Percentiles rank a stretch among this genome's conserved stretches.
phyloP scores from a whole-genome alignment of 2,329 filamentous ascomycete species.

The Metarhizium rileyi region DNA sequence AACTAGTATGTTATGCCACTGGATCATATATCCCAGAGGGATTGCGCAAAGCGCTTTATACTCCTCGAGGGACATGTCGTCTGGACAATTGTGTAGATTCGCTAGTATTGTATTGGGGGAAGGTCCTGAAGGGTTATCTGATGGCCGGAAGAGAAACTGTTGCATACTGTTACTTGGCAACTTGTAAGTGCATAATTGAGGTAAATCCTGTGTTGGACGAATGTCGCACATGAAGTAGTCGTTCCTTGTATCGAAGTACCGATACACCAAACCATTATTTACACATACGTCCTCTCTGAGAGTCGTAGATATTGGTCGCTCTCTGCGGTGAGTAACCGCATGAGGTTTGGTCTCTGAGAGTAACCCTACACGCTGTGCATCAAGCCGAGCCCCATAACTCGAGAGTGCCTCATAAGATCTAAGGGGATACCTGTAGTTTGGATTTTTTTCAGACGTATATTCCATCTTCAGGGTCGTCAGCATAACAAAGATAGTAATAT shows the following conservation, averaged over 20 bases:
- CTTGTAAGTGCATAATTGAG: slow-evolving; percentile 9
- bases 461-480: slow-evolving; percentile 23
- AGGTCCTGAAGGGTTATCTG: slow-evolving; percentile 2
- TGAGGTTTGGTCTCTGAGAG: slow-evolving; percentile 14
- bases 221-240: slow-evolving; percentile 2
- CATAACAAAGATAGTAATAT: slow-evolving; percentile 33
- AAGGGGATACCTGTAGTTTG: slow-evolving; percentile 2
- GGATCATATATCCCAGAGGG: slow-evolving; percentile 9
- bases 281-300: slow-evolving; percentile 12
- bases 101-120: slow-evolving; percentile 44
- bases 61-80: slow-evolving; percentile 39
- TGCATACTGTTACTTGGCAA: slow-evolving; percentile 9
- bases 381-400: not conserved
- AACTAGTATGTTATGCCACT: slow-evolving; percentile 14
- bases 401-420: slow-evolving; percentile 5
- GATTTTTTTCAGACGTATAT: not conserved
- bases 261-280: slow-evolving; percentile 14
- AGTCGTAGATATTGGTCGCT: not conserved
- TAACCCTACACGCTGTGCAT: slow-evolving; percentile 9
- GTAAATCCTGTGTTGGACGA: not conserved
- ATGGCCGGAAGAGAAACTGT: slow-evolving; percentile 9
- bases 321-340: slow-evolving; percentile 6
- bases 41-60: slow-evolving; percentile 30
- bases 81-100: slow-evolving; percentile 35
- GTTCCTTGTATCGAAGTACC: slow-evolving; percentile 9